phyloP scores from a whole-genome alignment of 2,329 filamentous ascomycete genomes.

The Hymenoscyphus occultus region DNA sequence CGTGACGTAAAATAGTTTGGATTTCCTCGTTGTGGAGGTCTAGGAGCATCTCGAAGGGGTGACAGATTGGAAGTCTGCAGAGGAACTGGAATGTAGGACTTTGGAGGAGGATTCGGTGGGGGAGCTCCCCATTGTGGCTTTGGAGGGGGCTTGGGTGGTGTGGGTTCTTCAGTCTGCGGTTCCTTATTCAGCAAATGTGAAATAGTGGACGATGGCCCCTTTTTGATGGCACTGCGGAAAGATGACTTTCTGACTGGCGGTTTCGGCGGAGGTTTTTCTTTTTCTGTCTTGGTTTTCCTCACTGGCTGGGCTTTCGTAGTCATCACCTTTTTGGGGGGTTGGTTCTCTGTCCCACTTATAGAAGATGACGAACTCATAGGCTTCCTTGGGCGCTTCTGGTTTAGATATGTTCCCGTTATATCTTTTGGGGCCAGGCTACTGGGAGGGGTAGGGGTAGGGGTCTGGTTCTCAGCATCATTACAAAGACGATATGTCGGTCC shows the following conservation, averaged over 20 bases:
- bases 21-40: slow-evolving; percentile 38
- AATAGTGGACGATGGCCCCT: slow-evolving; percentile 46
- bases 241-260: slow-evolving; percentile 43
- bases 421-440: slow-evolving; percentile 10
- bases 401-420: slow-evolving; percentile 26
- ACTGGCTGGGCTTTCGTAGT: slow-evolving; percentile 30
- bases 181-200: slow-evolving; percentile 51
- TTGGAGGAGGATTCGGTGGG: slow-evolving; percentile 25
- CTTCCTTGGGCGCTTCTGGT: slow-evolving; percentile 35
- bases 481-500: neutral
- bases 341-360: slow-evolving; percentile 24
- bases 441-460: neutral
- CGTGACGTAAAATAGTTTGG: slow-evolving; percentile 42
- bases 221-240: slow-evolving; percentile 52
- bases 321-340: slow-evolving; percentile 27
- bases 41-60: slow-evolving; percentile 38
- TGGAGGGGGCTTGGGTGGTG: slow-evolving; percentile 29
- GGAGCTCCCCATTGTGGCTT: slow-evolving; percentile 30
- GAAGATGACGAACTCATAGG: slow-evolving; percentile 31
- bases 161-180: slow-evolving; percentile 19
- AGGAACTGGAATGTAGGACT: slow-evolving; percentile 34
- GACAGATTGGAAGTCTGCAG: slow-evolving; percentile 36
- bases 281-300: slow-evolving; percentile 35
- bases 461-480: neutral
- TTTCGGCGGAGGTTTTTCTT: slow-evolving; percentile 33